phyloP scores from a whole-genome alignment of 371 early-diverging fungal species.

The Dichotomocladium elegans region DNA sequence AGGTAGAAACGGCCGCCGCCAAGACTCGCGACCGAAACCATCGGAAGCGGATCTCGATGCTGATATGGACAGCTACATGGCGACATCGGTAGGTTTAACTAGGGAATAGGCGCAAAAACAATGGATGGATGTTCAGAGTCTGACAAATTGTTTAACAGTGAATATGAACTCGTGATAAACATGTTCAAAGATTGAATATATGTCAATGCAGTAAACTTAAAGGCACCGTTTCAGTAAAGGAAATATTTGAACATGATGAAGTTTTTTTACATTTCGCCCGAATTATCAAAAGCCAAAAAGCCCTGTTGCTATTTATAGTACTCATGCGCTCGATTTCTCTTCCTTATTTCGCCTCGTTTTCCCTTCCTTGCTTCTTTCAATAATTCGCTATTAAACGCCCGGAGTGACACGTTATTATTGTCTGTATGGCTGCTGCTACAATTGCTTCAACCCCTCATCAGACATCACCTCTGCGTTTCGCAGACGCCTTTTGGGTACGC shows the following conservation, averaged over 20 bases:
- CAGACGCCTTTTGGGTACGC: slow-evolving; percentile 18
- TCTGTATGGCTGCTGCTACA: slow-evolving; percentile 5
- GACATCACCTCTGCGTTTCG: slow-evolving; percentile 12
- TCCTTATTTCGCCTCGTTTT: slow-evolving; percentile 3
- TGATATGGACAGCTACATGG: slow-evolving; percentile 52
- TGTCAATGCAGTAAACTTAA: too few relatives aligned
- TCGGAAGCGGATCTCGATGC: slow-evolving; percentile 45
- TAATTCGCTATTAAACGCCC: not conserved
- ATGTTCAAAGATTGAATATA: too few relatives aligned
- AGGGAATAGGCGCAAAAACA: too few relatives aligned
- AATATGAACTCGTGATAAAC: too few relatives aligned
- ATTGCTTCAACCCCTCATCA: slow-evolving; percentile 1
- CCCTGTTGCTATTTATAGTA: too few relatives aligned
- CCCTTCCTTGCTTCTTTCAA: not conserved
- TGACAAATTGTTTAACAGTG: too few relatives aligned
- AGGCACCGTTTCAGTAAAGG: too few relatives aligned
- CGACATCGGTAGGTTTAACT: slow-evolving; percentile 14
- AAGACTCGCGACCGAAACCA: slow-evolving; percentile 30
- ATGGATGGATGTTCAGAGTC: too few relatives aligned
- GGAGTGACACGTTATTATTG: not conserved
- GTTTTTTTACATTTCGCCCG: too few relatives aligned
- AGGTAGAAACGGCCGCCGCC: slow-evolving; percentile 17
- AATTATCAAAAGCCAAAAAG: too few relatives aligned
- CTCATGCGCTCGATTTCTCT: not conserved
- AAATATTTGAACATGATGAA: too few relatives aligned